Percentiles rank a stretch among this genome's conserved stretches.
phyloP scores from a whole-genome alignment of 148 eudicot genomes.

The Rhododendron ovatum region DNA sequence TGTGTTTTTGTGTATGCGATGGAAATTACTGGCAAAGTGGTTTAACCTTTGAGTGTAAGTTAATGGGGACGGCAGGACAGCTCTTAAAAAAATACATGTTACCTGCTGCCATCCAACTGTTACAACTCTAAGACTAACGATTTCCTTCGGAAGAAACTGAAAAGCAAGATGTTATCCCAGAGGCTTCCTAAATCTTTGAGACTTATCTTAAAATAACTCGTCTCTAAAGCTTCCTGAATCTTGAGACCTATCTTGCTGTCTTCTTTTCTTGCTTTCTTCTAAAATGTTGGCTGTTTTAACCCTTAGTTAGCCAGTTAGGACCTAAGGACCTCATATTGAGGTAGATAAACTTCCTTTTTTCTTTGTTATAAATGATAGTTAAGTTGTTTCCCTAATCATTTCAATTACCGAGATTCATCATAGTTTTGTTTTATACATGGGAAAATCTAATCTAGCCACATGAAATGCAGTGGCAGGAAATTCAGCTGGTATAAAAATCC shows the following conservation, averaged over 20 bases:
- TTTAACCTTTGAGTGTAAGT: not conserved
- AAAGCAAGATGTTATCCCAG: not conserved
- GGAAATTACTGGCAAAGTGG: not conserved
- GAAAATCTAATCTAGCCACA: slow-evolving; percentile 12
- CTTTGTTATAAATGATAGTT: not conserved
- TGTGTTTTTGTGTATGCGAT: not conserved
- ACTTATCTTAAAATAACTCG: not conserved
- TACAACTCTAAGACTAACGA: not conserved
- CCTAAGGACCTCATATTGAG: not conserved
- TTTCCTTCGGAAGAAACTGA: not conserved
- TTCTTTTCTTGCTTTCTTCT: not conserved
- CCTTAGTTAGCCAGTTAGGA: not conserved
- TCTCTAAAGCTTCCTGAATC: not conserved
- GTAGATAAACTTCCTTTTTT: not conserved
- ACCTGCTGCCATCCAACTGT: not conserved
- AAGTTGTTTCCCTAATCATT: not conserved
- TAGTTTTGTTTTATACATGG: not conserved
- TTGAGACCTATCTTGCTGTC: not conserved
- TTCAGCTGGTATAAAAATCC: slow-evolving; percentile 63
- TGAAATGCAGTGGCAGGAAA: slow-evolving; percentile 82
- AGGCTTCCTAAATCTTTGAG: not conserved
- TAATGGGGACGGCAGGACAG: not conserved
- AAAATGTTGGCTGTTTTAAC: not conserved
- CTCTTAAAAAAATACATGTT: not conserved
- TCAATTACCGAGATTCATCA: not conserved